A percentile compares a stretch with the other conserved stretches of the same genome.
Evolutionary conservation across 805 yeast genomes (phyloP).

Genomic region (Candida alai): DNA sequence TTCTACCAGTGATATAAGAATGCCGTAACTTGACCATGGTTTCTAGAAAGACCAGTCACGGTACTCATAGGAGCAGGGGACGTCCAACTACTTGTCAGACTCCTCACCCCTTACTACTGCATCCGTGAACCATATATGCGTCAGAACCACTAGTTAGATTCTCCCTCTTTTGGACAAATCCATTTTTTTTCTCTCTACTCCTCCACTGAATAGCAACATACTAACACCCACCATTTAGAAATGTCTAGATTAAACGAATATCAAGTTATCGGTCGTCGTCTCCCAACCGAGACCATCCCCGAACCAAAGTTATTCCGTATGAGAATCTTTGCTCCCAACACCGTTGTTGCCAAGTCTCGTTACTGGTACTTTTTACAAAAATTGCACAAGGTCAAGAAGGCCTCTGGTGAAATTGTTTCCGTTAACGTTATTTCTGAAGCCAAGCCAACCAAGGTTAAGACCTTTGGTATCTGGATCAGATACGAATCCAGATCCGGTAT

Average conservation of each 20-base stretch:
- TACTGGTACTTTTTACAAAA: slow-evolving; percentile 99
- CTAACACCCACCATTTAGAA: slow-evolving; percentile 20
- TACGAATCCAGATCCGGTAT: slow-evolving; percentile 99
- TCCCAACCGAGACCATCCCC: slow-evolving; percentile 98
- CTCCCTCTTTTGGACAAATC: too few relatives aligned
- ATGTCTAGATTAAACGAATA: slow-evolving; percentile 98
- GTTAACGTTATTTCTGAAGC: slow-evolving; percentile 88
- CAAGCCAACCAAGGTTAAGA: slow-evolving; percentile 98
- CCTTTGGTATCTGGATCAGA: slow-evolving; percentile 99
- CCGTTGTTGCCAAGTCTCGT: slow-evolving; percentile 99
- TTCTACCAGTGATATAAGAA: too few relatives aligned
- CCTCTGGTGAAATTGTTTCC: slow-evolving; percentile 98
- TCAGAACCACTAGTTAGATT: too few relatives aligned
- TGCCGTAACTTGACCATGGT: too few relatives aligned
- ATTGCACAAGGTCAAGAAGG: slow-evolving; percentile 99
- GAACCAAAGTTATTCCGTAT: slow-evolving; percentile 99
- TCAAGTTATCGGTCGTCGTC: slow-evolving; percentile 99
- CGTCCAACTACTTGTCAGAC: too few relatives aligned
- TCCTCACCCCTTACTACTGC: too few relatives aligned
- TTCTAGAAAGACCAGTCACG: too few relatives aligned
- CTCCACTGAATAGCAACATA: too few relatives aligned
- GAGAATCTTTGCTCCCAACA: slow-evolving; percentile 99
- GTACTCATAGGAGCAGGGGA: too few relatives aligned
- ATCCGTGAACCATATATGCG: too few relatives aligned
- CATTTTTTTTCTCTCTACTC: too few relatives aligned